Base-by-base conservation (phyloP, 495 filamentous ascomycete genomes). In the Aspergillus sparsus region DNA sequence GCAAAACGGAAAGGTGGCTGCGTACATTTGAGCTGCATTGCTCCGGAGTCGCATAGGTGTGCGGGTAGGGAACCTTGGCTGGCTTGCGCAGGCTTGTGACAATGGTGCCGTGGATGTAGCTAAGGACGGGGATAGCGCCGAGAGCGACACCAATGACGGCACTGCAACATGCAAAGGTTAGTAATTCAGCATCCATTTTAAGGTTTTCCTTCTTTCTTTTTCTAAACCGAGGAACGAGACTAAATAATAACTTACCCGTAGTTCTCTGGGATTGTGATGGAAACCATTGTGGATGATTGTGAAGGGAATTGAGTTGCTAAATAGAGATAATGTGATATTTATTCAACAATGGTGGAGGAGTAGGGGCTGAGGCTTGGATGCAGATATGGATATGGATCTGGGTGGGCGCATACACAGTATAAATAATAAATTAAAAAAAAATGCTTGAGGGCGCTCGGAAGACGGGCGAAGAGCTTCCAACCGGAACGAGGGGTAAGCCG, bases 51-150 rank as follows among this genome's bases (percentile, higher is more conserved):
- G 85, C 88, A 66, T 90, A 92, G 66, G 77, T 57, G 69, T 80
- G 85, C 8, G 89, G 89, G 58, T 82, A 91, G 13, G 74, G 73
- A 52, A 91, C 69, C 42, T 83, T 79, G 66, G 84, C 80, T 2
- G 62, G 61, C 61, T 77, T 83, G 66, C 89, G 87, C 58, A 76
- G 57, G 6, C 36, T 49, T 44, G 55, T 65, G 35, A 78, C 80
- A 59, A 85, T 61, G 35, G 58, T 6, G 52, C 70, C 62, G 71
- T 91, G 89, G 65, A 90, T 60, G 62, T 87, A 77, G 67, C 83
- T 72, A 41, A 86, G 82, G 47, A 87, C 74, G 50, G 82, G 79
- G 58, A 81, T 79, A 13, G 68, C 73, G 21, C 79, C 74, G 36
- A 80, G 74, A 15, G 86, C 80, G 58, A 84, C 79, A 61, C 72